Base-by-base conservation (phyloP, 2,329 filamentous ascomycete species). In the Pezicula radicicola region DNA sequence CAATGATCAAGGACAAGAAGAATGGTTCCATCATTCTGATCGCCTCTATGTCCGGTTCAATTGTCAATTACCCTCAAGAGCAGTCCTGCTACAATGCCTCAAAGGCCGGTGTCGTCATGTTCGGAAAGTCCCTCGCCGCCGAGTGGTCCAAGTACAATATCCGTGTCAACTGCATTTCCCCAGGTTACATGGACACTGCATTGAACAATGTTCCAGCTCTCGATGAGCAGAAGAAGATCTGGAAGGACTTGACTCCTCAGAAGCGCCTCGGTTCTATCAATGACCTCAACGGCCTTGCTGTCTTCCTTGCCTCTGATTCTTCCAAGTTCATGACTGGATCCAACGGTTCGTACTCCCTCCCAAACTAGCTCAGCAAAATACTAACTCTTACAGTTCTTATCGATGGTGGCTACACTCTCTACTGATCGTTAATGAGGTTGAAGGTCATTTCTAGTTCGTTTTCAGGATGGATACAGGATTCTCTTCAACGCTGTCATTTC, bases 1-100 rank as follows among this genome's bases (percentile, higher is more conserved):
- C 81, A 62, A 91, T 91, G 86, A 91, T 91, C 72, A 74, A 77
- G n/a, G 80, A 82, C 51, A 78, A 80, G 64, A 85, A 84, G 71
- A 83, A 84, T 12, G 88, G 88, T 40, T 86, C 81, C 64, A 87
- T 92, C 66, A 78, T 92, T 64, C 81, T 91, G 55, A 83, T 91
- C 49, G 87, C 87, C 30, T 89, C 85, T 64, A 91, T 93, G 88
- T 90, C 87, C 46, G 89, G 88, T 59, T 83, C 84, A 73, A 84
- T 93, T 58, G 89, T 91, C 78, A 93, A 93, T 81, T 91, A 85
- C 75, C 89, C 88, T 6, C 88, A 92, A 73, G 86, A 91, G 74
- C 88, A 92, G 74, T 84, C 78, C 44, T 89, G 85, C 72, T 93
- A 93, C 81, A 92, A 92, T 66, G 87, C 88, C 28, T 89, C 86